Percentiles rank a stretch among this genome's conserved stretches.
Conservation (phyloP, 257 asterid genomes). For the Vinca minor region DNA sequence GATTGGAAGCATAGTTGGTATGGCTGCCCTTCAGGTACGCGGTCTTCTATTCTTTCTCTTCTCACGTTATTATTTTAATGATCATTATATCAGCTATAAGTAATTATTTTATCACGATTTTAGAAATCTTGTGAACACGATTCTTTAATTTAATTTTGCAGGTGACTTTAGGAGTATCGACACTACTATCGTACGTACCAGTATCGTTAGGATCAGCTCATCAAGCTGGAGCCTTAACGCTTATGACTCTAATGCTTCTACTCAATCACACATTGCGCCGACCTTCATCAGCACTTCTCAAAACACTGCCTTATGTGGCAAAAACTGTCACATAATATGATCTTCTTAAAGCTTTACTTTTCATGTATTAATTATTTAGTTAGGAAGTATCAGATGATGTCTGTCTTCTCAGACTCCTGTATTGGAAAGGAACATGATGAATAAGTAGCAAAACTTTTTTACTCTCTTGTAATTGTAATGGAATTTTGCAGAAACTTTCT, state of each 20-base stretch:
- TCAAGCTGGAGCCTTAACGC: slow-evolving; percentile 97
- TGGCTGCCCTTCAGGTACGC: slow-evolving; percentile 82
- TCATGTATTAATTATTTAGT: background rate
- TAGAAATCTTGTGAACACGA: too few species aligned
- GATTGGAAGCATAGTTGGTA: slow-evolving; percentile 70
- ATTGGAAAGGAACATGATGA: too few species aligned
- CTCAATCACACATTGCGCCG: slow-evolving; percentile 86
- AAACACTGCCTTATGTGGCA: slow-evolving; percentile 52
- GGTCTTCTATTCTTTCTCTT: slow-evolving; percentile 2
- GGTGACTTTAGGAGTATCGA: slow-evolving; percentile 79
- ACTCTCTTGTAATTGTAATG: too few species aligned
- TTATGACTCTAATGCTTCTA: slow-evolving; percentile 61
- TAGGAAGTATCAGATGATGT: background rate
- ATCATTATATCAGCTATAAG: background rate
- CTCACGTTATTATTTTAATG: background rate
- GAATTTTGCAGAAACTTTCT: too few species aligned
- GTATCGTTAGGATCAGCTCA: slow-evolving; percentile 83
- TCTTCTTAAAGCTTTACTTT: background rate
- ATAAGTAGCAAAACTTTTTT: too few species aligned
- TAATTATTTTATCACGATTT: too few species aligned
- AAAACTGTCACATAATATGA: slow-evolving; percentile 26
- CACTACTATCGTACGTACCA: slow-evolving; percentile 75
- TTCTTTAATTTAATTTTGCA: slow-evolving; percentile 15
- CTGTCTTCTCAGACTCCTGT: background rate
- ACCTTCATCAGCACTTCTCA: slow-evolving; percentile 67